phyloP scores from a whole-genome alignment of 495 filamentous ascomycete genomes.

The Hypoxylon lienhwacheense region DNA sequence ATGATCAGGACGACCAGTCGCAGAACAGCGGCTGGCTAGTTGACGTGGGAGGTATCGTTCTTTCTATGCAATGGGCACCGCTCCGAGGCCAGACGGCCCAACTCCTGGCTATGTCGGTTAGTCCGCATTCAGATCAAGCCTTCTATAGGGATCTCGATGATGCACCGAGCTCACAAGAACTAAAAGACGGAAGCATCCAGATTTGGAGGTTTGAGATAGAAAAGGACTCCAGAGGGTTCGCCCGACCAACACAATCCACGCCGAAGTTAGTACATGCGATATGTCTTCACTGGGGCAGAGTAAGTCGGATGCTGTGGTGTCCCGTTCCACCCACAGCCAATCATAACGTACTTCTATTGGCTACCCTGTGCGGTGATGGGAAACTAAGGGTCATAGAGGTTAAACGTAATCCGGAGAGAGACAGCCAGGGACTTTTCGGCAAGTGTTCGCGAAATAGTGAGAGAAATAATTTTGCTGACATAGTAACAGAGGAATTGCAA shows the following conservation, averaged over 20 bases:
- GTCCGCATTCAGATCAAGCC: slow-evolving; percentile 50
- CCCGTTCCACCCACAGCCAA: slow-evolving; percentile 41
- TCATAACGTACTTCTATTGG: slow-evolving; percentile 39
- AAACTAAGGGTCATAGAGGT: slow-evolving; percentile 47
- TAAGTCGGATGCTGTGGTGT: slow-evolving; percentile 48
- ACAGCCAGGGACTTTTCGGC: slow-evolving; percentile 40
- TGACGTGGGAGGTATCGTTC: slow-evolving; percentile 48
- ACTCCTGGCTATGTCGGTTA: slow-evolving; percentile 49
- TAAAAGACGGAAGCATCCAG: slow-evolving; percentile 43
- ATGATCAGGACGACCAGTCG: slow-evolving; percentile 21
- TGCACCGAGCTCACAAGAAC: slow-evolving; percentile 24
- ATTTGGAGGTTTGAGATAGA: slow-evolving; percentile 46
- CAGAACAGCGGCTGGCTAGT: slow-evolving; percentile 46
- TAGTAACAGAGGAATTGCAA: slow-evolving; percentile 43
- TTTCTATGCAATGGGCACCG: slow-evolving; percentile 51
- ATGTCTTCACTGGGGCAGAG: slow-evolving; percentile 48
- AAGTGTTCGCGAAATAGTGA: slow-evolving; percentile 7
- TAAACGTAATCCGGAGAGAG: slow-evolving; percentile 16
- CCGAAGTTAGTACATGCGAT: slow-evolving; percentile 38
- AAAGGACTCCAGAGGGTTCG: slow-evolving; percentile 15
- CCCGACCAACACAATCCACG: slow-evolving; percentile 25
- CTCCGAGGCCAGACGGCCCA: slow-evolving; percentile 38
- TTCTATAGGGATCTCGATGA: slow-evolving; percentile 24
- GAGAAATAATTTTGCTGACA: slow-evolving; percentile 20
- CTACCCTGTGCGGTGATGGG: slow-evolving; percentile 47